A percentile compares a stretch with the other conserved stretches of the same genome.
Evolutionary conservation across 2,329 filamentous ascomycete species (phyloP).

Genomic region (Aphanocladium album): DNA sequence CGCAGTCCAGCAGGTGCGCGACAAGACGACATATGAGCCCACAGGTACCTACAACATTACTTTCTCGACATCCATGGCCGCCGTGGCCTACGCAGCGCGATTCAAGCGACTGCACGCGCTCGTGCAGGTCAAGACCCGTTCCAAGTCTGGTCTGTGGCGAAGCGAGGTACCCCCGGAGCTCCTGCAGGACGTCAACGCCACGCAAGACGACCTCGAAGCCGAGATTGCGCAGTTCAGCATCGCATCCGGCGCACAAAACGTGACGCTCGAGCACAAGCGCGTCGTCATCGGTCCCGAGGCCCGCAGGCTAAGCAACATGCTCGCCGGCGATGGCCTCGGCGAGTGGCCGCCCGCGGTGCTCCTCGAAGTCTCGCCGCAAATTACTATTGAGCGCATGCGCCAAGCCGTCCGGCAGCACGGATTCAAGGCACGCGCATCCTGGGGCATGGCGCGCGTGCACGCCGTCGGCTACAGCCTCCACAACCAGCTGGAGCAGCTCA

Average conservation of each 20-base stretch:
- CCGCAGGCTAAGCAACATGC: conserved; percentile 19
- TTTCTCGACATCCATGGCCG: conserved; percentile 57
- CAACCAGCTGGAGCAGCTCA: not conserved
- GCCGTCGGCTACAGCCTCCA: conserved; percentile 12
- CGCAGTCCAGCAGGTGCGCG: conserved; percentile 58
- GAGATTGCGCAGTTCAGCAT: conserved; percentile 27
- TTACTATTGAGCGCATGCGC: conserved; percentile 29
- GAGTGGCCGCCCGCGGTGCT: conserved; percentile 26
- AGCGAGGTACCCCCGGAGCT: conserved; percentile 24
- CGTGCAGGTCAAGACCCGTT: conserved; percentile 26
- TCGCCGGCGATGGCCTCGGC: conserved; percentile 19
- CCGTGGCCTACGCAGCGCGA: conserved; percentile 51
- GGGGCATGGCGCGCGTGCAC: conserved; percentile 21
- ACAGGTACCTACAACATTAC: conserved; percentile 64
- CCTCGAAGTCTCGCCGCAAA: conserved; percentile 25
- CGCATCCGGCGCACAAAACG: conserved; percentile 21
- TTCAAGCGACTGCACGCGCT: conserved; percentile 30
- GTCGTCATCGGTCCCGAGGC: conserved; percentile 23
- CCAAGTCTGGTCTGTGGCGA: conserved; percentile 26
- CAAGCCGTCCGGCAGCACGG: conserved; percentile 39
- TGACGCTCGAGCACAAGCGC: conserved; percentile 18
- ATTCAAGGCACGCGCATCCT: conserved; percentile 24
- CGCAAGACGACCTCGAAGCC: conserved; percentile 15
- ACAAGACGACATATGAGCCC: conserved; percentile 58
- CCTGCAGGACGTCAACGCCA: conserved; percentile 13